Evolutionary conservation across 768 basidiomycete genomes (phyloP), one percentile per base, ranked within the genome.

Genomic region (Xerocomus spinulosus): DNA sequence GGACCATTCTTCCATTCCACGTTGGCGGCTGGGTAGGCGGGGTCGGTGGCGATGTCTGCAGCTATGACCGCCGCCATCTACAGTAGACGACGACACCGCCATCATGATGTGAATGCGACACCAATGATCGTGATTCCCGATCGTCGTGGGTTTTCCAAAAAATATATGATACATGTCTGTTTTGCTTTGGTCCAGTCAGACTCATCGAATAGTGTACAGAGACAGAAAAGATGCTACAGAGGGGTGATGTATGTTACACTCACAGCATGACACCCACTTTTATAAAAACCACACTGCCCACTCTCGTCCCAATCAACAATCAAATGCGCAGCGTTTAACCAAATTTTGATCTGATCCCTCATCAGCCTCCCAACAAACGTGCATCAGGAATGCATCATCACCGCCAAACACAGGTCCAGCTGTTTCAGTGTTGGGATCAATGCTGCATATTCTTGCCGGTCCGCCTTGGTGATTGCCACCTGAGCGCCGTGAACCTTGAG

Each of bases 371-470:
- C 5, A 37, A 37, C 21, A 20, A 12, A 38, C 24, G 23, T 17
- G 8, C 17, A 17, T 44, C 43, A 26, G 5, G 17, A 15, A 21
- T 36, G 47, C 45, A 44, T 44, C 54, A 37, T 49, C 34, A 49
- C 39, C 29, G 47, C 47, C 21, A 49, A 17, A 20, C 56, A 30
- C 30, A 57, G 28, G 15, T 56, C 59, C 46, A 58, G 36, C 26
- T 46, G 41, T 25, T 49, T 49, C 29, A 61, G 39, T 18, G 55
- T 63, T 3, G 62, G 59, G 47, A 54, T 36, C 32, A 58, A 14
- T 33, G 44, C 39, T 24, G 28, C 30, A 32, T 54, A 61, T 33
- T 43, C 47, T 20, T 30, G 43, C 38, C 45, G 49, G 18, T 47
- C 55, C 17, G 52, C 47, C 42, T 59, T 55, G 17, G 32, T 60